Conservation (phyloP, 2,329 filamentous ascomycete species). For the Fusarium pseudocircinatum region DNA sequence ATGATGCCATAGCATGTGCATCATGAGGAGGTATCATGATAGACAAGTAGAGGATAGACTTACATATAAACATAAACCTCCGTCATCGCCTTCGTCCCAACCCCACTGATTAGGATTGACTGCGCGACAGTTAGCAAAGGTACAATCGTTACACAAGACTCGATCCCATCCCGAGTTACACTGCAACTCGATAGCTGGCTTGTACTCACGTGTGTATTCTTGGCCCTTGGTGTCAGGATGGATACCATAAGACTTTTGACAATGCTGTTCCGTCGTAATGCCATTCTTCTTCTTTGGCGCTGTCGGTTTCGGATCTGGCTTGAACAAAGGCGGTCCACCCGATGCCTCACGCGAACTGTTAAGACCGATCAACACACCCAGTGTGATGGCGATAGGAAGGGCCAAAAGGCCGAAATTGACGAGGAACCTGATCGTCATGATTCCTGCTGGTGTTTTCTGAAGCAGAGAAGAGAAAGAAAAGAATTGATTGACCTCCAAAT, state of each 20-base stretch:
- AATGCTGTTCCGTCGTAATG: constrained; percentile 33
- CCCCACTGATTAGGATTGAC: constrained; percentile 68
- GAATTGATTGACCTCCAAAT: neutral
- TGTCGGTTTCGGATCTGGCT: constrained; percentile 26
- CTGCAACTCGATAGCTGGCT: neutral
- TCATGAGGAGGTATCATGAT: neutral
- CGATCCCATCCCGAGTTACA: neutral
- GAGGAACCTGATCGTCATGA: constrained; percentile 55
- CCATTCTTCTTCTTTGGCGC: constrained; percentile 39
- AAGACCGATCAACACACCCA: constrained; percentile 61
- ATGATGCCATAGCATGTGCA: neutral
- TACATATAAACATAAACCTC: constrained; percentile 63
- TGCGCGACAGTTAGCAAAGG: constrained; percentile 45
- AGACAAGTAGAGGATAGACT: constrained; percentile 40
- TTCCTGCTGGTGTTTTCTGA: constrained; percentile 3
- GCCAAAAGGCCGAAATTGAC: constrained; percentile 61
- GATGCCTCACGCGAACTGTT: constrained; percentile 54
- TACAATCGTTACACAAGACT: constrained; percentile 2
- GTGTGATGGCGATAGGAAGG: constrained; percentile 59
- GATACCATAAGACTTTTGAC: constrained; percentile 51
- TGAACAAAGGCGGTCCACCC: constrained; percentile 58
- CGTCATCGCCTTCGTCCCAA: constrained; percentile 50
- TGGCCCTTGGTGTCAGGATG: constrained; percentile 54
- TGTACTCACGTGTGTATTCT: constrained; percentile 57
- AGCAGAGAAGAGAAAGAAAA: neutral